These are phyloP conservation scores for Crotalaria pallida DNA, from an alignment of 306 rosid genomes.

Conservation along the genomic window DNA sequence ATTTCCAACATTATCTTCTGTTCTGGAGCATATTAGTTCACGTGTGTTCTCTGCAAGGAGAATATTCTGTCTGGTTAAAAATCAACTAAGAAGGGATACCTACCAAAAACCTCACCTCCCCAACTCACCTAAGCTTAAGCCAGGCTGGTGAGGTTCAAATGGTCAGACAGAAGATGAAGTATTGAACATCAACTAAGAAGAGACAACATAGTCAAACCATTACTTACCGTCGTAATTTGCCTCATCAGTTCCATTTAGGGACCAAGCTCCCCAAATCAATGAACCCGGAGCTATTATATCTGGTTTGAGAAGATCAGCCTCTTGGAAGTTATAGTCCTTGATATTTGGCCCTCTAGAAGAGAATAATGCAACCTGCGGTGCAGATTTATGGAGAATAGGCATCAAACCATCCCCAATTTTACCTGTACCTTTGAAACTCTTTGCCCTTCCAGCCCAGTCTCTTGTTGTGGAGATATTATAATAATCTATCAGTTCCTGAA, in stretches of 20 bases:
- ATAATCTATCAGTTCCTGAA: slow-evolving; percentile 85
- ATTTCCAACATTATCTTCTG: background rate
- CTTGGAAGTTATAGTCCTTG: slow-evolving; percentile 83
- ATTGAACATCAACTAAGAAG: background rate
- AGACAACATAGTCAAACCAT: slow-evolving; percentile 16
- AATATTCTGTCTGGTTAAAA: background rate
- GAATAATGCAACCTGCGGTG: too few species aligned
- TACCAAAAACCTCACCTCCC: background rate
- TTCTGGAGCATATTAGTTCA: background rate
- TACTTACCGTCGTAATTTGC: slow-evolving; percentile 66
- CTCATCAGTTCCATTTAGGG: slow-evolving; percentile 96
- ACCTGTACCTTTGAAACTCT: slow-evolving; percentile 70
- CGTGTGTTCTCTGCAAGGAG: background rate
- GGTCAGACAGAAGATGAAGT: slow-evolving; percentile 2
- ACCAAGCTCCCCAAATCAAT: slow-evolving; percentile 99
- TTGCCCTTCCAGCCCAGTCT: slow-evolving; percentile 98
- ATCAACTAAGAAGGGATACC: too few species aligned
- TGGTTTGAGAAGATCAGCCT: slow-evolving; percentile 98
- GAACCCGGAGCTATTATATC: slow-evolving; percentile 98
- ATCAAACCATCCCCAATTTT: slow-evolving; percentile 83
- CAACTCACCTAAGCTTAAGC: background rate
- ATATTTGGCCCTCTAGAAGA: slow-evolving; percentile 97
- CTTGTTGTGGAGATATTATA: slow-evolving; percentile 81
- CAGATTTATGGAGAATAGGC: slow-evolving; percentile 87
- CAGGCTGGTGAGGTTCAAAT: background rate